Evolutionary conservation across 164 flowering plant species (phyloP), one percentile per base, ranked within the genome.

Genomic region (Chimonanthus salicifolius): DNA sequence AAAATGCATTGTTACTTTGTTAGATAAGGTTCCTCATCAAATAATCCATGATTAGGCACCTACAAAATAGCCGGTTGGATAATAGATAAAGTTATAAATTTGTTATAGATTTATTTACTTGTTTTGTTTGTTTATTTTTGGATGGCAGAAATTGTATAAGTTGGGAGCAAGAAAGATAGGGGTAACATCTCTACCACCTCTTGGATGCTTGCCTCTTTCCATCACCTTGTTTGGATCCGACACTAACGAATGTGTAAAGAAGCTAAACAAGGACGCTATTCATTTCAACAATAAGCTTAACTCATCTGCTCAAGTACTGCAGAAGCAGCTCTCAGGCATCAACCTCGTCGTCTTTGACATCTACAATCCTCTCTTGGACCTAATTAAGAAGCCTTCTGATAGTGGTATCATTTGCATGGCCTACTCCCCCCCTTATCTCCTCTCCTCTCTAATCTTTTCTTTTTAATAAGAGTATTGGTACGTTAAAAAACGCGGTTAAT

Each of bases 161-260:
- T 68, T 87, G 75, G 97, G 97, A 47, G 95, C 82, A 44, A 85
- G 90, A 79, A 91, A 88, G 81, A 88, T 95, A 6, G 93, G 92
- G 18, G 91, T 90, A 44, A 89, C 92, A 65, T 82, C 68, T 49
- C 78, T 93, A 62, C 94, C 97, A 10, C 99, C 99, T 13, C 51
- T 80, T 0, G 99, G 99, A 44, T 95, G 98, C 81, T 78, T 95
- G 79, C 99, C 99, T 0, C 95, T 94, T 58, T 83, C 91, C 43
- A 87, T 90, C 71, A 91, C 94, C 13, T 78, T 89, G 11, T 91
- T 90, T 64, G 92, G 97, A 1, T 7, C 9, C 4, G 89, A 88
- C 69, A 87, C 81, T 74, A 89, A 90, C 74, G 66, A 80, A 69
- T 93, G 97, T 62, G 85, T 93, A 4, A 77, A 71, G 5, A 88